Evolutionary conservation across 495 filamentous ascomycete species (phyloP), one percentile per base, ranked within the genome.

Genomic region (Monascus purpureus): DNA sequence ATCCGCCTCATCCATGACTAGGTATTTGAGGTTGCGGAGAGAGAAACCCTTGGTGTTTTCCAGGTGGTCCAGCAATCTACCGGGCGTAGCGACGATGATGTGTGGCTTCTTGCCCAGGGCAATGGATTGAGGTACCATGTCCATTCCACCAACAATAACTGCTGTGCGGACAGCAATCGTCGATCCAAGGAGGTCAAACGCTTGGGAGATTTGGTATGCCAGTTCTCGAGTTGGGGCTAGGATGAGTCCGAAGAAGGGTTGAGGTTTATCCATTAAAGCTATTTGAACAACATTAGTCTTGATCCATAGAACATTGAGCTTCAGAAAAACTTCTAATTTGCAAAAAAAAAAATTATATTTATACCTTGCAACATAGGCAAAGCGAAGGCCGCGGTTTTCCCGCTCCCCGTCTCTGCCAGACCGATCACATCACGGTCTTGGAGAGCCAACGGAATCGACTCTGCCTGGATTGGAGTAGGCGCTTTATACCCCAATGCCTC

Each of bases 41-140:
- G 75, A 82, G 54, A 97, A 97, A 6, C 90, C 88, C 50, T 93
- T 94, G 5, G 90, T 97, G 50, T 93, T 93, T 52, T 97, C 87
- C 7, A 95, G 61, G 50, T 97, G 90, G 44, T 97, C 90, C 2
- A 95, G 63, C 8, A 97, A 57, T 32, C 90, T 73, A 29, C 90
- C 88, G 0, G 90, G 90, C 0, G 90, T 94, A 0, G 88, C 90
- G 28, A 69, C 62, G 20, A 94, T 52, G 8, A 93, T 74, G 37
- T 96, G 88, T 2, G 88, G 88, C 36, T 84, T 87, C 67, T 93
- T 94, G 6, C 78, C 82, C 1, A 97, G 68, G 0, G 84, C 75
- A 37, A 97, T 88, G 1, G 77, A 54, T 50, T 97, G 90, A 1
- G 83, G 65, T 0, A 93, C 76, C 81, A 93, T 93, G 40, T 95